A percentile compares a stretch with the other conserved stretches of the same genome.
Conservation (phyloP, 108 stramenopile genomes). For the Epipyxis sp. region DNA sequence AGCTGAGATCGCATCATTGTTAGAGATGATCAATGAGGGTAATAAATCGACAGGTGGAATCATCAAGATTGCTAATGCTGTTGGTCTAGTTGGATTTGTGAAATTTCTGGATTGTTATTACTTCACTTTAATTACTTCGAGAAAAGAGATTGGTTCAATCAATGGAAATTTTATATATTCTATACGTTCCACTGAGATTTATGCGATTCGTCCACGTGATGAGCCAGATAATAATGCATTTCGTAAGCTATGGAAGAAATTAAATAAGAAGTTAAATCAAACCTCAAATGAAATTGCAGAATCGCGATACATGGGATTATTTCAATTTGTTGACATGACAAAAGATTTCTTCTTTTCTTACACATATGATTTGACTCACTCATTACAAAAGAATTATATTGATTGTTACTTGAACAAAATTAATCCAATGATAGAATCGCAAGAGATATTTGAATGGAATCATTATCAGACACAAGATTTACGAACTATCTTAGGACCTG, state of each 20-base stretch:
- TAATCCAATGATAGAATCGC: neutral
- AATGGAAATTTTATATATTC: conserved; percentile 91
- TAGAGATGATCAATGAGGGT: conserved; percentile 32
- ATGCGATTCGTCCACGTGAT: conserved; percentile 41
- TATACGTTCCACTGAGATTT: conserved; percentile 66
- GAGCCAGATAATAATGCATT: conserved; percentile 64
- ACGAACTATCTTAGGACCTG: neutral
- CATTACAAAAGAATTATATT: conserved; percentile 88
- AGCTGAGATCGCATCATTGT: neutral
- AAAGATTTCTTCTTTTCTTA: conserved; percentile 97
- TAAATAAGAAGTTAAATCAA: conserved; percentile 48
- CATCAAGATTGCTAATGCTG: neutral
- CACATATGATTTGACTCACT: conserved; percentile 85
- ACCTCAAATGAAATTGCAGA: conserved; percentile 61
- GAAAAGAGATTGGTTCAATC: conserved; percentile 70
- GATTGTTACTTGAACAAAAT: conserved; percentile 57
- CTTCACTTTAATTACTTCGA: conserved; percentile 87
- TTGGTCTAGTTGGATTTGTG: conserved; percentile 74
- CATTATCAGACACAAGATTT: conserved; percentile 70
- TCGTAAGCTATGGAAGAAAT: neutral
- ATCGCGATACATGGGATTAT: conserved; percentile 78
- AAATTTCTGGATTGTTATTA: conserved; percentile 96
- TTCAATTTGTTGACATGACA: conserved; percentile 89
- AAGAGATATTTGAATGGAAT: conserved; percentile 97
- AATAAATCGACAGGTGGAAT: conserved; percentile 21